A percentile compares a stretch with the other conserved stretches of the same genome.
Conservation (phyloP, 495 filamentous ascomycete genomes). For the Apodospora peruviana region DNA sequence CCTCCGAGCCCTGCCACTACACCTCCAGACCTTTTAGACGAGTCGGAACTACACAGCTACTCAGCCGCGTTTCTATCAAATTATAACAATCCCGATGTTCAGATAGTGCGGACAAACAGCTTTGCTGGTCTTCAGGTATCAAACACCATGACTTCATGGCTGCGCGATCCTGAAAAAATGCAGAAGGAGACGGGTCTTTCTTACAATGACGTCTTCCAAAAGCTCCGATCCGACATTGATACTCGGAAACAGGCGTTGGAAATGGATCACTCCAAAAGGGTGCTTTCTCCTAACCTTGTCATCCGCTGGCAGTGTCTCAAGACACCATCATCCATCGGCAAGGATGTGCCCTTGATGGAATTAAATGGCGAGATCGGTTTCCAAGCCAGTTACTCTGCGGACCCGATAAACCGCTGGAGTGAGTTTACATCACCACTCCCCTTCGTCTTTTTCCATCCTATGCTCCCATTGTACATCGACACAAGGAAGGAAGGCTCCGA, state of each 20-base stretch:
- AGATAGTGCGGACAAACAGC: conserved; percentile 55
- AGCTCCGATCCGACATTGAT: conserved; percentile 32
- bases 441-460: conserved; percentile 78
- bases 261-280: conserved; percentile 41
- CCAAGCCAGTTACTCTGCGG: conserved; percentile 67
- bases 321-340: conserved; percentile 49
- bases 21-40: conserved; percentile 49
- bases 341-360: conserved; percentile 72
- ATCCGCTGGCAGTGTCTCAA: conserved; percentile 69
- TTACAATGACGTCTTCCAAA: conserved; percentile 47
- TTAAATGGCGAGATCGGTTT: conserved; percentile 81
- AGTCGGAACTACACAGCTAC: conserved; percentile 56
- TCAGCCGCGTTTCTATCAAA: conserved; percentile 66
- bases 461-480: conserved; percentile 85
- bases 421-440: conserved; percentile 73
- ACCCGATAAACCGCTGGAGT: conserved; percentile 69
- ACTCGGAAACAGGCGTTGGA: conserved; percentile 25
- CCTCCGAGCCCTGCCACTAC: conserved; percentile 52
- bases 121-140: conserved; percentile 65
- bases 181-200: conserved; percentile 37
- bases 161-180: conserved; percentile 54
- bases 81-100: conserved; percentile 58
- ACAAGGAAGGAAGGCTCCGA: conserved; percentile 76
- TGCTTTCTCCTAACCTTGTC: conserved; percentile 31
- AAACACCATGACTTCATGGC: conserved; percentile 64